Evolutionary conservation across 2,329 filamentous ascomycete species (phyloP), one percentile per base, ranked within the genome.

Genomic region (Colletotrichum plurivorum): DNA sequence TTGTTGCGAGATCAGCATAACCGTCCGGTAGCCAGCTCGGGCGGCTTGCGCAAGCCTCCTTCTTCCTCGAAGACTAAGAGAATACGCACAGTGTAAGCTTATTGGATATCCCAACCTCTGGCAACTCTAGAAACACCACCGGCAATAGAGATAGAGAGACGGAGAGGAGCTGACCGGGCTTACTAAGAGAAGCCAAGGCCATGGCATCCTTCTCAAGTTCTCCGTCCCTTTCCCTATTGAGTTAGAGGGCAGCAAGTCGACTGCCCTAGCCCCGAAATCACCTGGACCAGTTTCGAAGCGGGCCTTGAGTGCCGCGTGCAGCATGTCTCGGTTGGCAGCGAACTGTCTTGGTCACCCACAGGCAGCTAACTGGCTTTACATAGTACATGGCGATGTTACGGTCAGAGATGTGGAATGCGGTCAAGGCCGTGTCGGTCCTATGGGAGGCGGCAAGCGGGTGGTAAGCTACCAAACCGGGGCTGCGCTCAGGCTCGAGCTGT

Each of bases 181-280:
- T 53, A 31, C n/a, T 45, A 36, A 36, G 31, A 36, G 31, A 36
- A 12, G 31, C 31, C 31, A 36, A 62, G 51, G 22, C 16, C n/a
- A 13, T 48, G 65, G 48, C 41, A 64, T 48, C 61, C 52, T 9
- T 27, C 36, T 31, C 57, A 13, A 53, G 36, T 20, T 15, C 27
- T 27, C 22, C 22, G 22, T n/a, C 12, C 16, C n/a, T 18, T 16
- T 49, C n/a, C 22, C 22, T 25, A 25, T 4, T 5, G 22, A 5
- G 22, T 25, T 25, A 25, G 22, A 25, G 22, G 22, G 16, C n/a
- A 48, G 16, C 16, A 36, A 51, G 8, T 36, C 31, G 45, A 10
- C 58, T 56, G 52, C 64, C 52, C 36, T 57, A 63, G 54, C 43
- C 57, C 49, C 63, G 54, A 45, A 52, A 52, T 51, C 52, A 67